phyloP scores from a whole-genome alignment of 352 stramenopile species.

The Lagenidium sp. region DNA sequence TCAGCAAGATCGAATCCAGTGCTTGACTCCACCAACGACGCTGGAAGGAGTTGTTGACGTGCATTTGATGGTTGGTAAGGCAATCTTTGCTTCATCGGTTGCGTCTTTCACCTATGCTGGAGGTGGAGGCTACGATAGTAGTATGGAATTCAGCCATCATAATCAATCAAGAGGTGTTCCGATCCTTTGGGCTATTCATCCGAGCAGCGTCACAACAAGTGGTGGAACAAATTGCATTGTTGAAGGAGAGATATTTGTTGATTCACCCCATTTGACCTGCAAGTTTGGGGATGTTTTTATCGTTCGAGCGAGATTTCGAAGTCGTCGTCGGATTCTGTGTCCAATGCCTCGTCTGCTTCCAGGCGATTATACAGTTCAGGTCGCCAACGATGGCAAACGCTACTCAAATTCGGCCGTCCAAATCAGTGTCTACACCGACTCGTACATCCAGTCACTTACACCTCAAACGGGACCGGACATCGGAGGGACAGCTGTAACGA shows the following conservation, averaged over 20 bases:
- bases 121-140: too few relatives aligned
- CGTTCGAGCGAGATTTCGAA: conserved; percentile 43
- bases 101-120: too few relatives aligned
- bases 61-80: conserved; percentile 25
- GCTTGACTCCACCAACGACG: conserved; percentile 5
- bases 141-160: too few relatives aligned
- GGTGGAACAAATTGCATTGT: conserved; percentile 71
- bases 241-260: conserved; percentile 62
- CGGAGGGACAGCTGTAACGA: conserved; percentile 74
- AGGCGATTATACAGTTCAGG: conserved; percentile 53
- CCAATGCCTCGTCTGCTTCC: conserved; percentile 41
- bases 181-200: conserved; percentile 8
- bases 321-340: conserved; percentile 42
- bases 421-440: conserved; percentile 71
- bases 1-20: conserved; percentile 16
- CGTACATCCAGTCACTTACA: conserved; percentile 51
- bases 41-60: conserved; percentile 27
- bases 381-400: conserved; percentile 58
- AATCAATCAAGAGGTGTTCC: conserved; percentile 8
- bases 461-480: conserved; percentile 62
- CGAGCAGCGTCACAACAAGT: conserved; percentile 6
- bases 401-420: conserved; percentile 50
- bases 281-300: conserved; percentile 57
- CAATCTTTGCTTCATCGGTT: conserved; percentile 12
- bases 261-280: conserved; percentile 66